Base-by-base conservation (phyloP, 805 yeast genomes). In the Lipomyces spencermartinsiae region DNA sequence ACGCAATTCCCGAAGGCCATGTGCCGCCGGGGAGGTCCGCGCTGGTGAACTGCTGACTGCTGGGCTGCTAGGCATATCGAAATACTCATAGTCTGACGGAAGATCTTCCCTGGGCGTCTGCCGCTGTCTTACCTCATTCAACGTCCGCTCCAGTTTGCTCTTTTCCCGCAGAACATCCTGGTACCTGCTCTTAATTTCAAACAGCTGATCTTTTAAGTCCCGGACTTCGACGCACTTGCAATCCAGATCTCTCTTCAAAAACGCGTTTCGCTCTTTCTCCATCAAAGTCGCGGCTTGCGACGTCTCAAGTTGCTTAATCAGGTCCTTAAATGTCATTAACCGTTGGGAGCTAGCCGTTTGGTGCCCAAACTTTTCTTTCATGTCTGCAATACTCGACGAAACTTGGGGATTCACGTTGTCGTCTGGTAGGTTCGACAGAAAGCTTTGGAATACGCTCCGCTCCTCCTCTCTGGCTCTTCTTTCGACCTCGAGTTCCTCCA, bases 401-500 rank as follows among this genome's bases (percentile, higher is more conserved):
- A 37, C n/a, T 5, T 22, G 49, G 9, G 22, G 29, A 43, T 29
- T 25, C 56, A 51, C 62, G 22, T 39, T 25, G 39, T 59, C 39
- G 7, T 31, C 64, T 9, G 62, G 37, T 14, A 54, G 29, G 29
- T 58, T 19, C 2, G 39, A 25, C 34, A 72, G 10, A 43, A 67
- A 67, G 43, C 55, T 59, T 19, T 34, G 57, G 14, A 67, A 54
- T 16, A 55, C 35, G 16, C 35, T 53, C 4, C 68, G 59, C 33
- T 68, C 74, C 29, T 63, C 73, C 3, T 65, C 73, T 7, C 73
- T 56, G 19, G 65, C 68, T 3, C 71, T 64, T 46, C 62, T 71
- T 55, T 67, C 69, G 12, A 66, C 71, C 25, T 71, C 74, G 10
- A 72, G 64, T 14, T 71, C 69, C 31, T 71, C 74, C 8, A 58